Conservation (phyloP, 805 yeast species). For the Metschnikowia orientalis region DNA sequence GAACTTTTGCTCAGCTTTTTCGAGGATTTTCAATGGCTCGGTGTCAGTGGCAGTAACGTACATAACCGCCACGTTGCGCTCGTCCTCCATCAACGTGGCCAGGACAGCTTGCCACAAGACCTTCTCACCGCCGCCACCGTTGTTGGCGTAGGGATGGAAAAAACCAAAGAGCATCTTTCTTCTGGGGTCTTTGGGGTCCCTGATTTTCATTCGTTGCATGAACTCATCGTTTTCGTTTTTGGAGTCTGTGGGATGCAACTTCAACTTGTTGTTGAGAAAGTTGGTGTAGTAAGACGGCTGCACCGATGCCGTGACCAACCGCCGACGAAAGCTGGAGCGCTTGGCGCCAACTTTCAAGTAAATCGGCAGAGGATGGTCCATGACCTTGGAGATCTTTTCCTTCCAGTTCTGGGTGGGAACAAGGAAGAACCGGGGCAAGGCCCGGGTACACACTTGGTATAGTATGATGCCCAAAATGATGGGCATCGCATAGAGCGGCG, state of each 20-base stretch:
- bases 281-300: conserved; percentile 39
- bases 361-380: conserved; percentile 31
- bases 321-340: conserved; percentile 36
- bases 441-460: conserved; percentile 20
- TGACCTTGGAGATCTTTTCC: conserved; percentile 29
- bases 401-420: conserved; percentile 40
- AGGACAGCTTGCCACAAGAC: conserved; percentile 93
- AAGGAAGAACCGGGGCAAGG: conserved; percentile 31
- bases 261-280: conserved; percentile 33
- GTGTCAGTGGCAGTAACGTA: conserved; percentile 66
- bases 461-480: conserved; percentile 12
- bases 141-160: conserved; percentile 93
- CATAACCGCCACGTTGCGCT: conserved; percentile 54
- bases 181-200: conserved; percentile 33
- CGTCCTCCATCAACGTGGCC: conserved; percentile 52
- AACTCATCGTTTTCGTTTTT: conserved; percentile 21
- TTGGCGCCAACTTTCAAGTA: conserved; percentile 34
- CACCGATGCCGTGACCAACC: conserved; percentile 33
- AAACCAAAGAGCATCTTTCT: conserved; percentile 64
- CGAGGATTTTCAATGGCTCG: conserved; percentile 45
- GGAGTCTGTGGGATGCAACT: conserved; percentile 28
- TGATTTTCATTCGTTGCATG: conserved; percentile 24
- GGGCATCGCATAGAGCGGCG: conserved; percentile 9
- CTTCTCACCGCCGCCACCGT: conserved; percentile 98
- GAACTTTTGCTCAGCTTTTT: conserved; percentile 53